phyloP scores from a whole-genome alignment of 148 eudicot species.

The Vaccinium myrtillus region DNA sequence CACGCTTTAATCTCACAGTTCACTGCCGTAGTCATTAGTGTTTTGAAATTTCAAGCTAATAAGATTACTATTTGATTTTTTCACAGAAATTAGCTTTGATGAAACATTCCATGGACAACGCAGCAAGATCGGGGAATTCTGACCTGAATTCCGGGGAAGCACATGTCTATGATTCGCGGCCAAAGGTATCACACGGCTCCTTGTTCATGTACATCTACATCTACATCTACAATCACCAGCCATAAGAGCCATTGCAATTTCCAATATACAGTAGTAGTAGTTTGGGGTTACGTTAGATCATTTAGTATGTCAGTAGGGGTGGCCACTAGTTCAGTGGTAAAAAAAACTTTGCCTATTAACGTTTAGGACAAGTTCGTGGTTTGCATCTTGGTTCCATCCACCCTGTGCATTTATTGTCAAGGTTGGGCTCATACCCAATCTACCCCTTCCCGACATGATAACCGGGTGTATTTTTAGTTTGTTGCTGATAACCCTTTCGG shows the following conservation, averaged over 20 bases:
- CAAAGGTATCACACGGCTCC: conserved; percentile 47
- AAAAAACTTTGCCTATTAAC: background rate
- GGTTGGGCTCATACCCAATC: background rate
- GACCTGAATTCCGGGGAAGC: conserved; percentile 27
- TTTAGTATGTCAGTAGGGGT: background rate
- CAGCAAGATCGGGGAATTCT: conserved; percentile 12
- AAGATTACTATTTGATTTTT: background rate
- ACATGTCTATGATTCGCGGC: conserved; percentile 56
- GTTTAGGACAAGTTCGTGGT: background rate
- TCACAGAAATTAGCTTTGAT: conserved; percentile 19
- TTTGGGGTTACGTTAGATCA: background rate
- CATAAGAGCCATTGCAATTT: background rate
- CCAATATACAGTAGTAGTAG: background rate
- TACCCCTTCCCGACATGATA: background rate
- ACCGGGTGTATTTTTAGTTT: background rate
- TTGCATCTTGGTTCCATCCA: background rate
- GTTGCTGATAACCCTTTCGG: background rate
- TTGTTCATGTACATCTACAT: background rate
- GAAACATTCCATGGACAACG: conserved; percentile 24
- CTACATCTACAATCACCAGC: background rate
- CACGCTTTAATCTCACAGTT: background rate
- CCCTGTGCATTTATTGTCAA: background rate
- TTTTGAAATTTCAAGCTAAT: background rate
- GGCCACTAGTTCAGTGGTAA: background rate
- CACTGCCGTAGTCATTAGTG: background rate